Evolutionary conservation across 768 basidiomycete species (phyloP), one percentile per base, ranked within the genome.

Genomic region (Russula ochroleuca): DNA sequence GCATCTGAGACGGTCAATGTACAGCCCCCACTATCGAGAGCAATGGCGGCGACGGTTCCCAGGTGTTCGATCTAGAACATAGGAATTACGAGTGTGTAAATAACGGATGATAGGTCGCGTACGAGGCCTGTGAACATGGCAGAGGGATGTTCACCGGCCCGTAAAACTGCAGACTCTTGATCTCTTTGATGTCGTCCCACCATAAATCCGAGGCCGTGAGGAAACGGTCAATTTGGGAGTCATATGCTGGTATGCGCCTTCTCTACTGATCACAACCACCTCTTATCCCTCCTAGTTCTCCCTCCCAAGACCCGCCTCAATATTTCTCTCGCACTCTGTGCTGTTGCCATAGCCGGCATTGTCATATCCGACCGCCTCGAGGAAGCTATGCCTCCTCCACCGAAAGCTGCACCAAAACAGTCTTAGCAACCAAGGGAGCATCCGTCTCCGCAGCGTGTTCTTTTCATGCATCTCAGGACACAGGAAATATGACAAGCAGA

Each of bases 101-200:
- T 33, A 25, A 38, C 14, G 48, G 43, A 25, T 54, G 33, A 56
- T 62, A 19, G 15, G 6, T 50, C 37, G 47, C 86, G 71, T 78
- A 88, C 89, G 75, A 91, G 79, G 69, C 89, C 89, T 57, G 89
- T 91, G 74, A 91, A 91, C 89, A 91, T 90, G 52, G 61, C n/a
- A 21, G 49, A 59, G 57, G 65, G 47, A 49, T 47, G 45, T n/a
- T 7, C 3, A 3, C 43, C 43, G 45, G 45, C 4, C 45, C 45
- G 45, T 45, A 28, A 28, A 28, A 28, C 28, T 28, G 28, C 28
- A 28, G 28, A 28, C 35, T 35, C 1, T 35, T 35, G 33, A 33
- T 25, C 38, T 35, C 52, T 47, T 11, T 33, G 53, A 45, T 28
- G 10, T 56, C 57, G 45, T 53, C 65, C 47, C 61, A 43, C 45